Evolutionary conservation across 176 grass and related monocot genomes (phyloP).

Genomic region (Carex littledalei): DNA sequence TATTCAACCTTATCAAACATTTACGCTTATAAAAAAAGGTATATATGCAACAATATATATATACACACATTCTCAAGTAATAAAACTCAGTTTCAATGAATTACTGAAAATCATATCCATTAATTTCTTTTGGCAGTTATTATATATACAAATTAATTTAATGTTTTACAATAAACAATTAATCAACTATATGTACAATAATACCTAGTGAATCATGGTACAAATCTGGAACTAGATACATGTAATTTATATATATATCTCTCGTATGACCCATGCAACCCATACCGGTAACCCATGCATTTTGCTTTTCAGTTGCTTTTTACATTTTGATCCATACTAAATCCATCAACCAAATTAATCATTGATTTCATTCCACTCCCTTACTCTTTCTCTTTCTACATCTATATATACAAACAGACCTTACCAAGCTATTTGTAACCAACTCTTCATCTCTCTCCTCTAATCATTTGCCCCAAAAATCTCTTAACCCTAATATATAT

Average conservation of each 20-base stretch:
- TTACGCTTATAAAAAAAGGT: no score
- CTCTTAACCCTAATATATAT: conserved; percentile 15
- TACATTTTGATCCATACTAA: conserved; percentile 1
- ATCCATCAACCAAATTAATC: conserved; percentile 25
- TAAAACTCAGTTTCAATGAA: no score
- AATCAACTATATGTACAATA: neutral
- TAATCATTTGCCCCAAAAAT: neutral
- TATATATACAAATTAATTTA: no score
- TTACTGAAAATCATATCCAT: no score
- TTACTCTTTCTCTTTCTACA: neutral
- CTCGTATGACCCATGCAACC: neutral
- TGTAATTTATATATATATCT: neutral
- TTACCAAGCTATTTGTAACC: neutral
- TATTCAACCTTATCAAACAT: no score
- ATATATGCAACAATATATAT: no score
- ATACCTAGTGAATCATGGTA: neutral
- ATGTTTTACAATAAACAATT: neutral
- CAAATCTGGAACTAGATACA: neutral
- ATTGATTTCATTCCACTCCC: conserved; percentile 20
- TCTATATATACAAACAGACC: conserved; percentile 24
- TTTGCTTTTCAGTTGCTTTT: conserved; percentile 5
- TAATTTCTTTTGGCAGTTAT: no score
- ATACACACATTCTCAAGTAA: no score
- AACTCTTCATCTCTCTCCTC: neutral
- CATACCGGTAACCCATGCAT: conserved; percentile 14